A percentile compares a stretch with the other conserved stretches of the same genome.
phyloP scores from a whole-genome alignment of 305 asterid species.

The Fraxinus albicans region DNA sequence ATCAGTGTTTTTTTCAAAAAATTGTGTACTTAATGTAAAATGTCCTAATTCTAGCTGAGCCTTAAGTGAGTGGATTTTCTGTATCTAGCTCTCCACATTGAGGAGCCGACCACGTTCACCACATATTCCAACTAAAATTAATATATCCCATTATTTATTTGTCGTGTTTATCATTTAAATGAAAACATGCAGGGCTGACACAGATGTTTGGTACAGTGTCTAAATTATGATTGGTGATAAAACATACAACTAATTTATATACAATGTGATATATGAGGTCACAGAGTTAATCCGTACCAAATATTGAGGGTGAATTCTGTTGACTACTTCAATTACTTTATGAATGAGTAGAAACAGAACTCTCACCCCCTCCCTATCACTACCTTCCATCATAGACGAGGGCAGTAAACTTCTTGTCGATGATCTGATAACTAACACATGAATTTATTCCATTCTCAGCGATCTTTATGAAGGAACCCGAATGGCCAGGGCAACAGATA shows the following conservation, averaged over 20 bases:
- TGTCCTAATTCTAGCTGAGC: not conserved
- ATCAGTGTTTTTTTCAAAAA: not conserved
- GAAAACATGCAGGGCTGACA: not conserved
- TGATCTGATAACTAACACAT: not conserved
- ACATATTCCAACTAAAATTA: not conserved
- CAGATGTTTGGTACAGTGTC: not conserved
- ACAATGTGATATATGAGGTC: not conserved
- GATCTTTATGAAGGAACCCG: slow-evolving; percentile 96
- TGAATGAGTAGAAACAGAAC: not conserved
- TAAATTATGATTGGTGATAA: not conserved
- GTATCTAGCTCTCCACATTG: not conserved
- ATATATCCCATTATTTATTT: not conserved
- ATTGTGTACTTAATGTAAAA: not conserved
- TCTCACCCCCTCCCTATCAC: not conserved
- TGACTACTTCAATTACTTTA: not conserved
- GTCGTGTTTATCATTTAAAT: not conserved
- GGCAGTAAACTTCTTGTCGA: not conserved
- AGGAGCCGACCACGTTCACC: not conserved
- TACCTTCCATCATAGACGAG: not conserved
- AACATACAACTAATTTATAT: not conserved
- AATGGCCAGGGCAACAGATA: slow-evolving; percentile 67
- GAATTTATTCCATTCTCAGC: slow-evolving; percentile 42
- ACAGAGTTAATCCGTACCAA: not conserved
- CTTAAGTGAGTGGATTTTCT: not conserved
- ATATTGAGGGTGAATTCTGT: not conserved